phyloP scores from a whole-genome alignment of 2,329 filamentous ascomycete genomes.

The Penicillium psychrosexuale region DNA sequence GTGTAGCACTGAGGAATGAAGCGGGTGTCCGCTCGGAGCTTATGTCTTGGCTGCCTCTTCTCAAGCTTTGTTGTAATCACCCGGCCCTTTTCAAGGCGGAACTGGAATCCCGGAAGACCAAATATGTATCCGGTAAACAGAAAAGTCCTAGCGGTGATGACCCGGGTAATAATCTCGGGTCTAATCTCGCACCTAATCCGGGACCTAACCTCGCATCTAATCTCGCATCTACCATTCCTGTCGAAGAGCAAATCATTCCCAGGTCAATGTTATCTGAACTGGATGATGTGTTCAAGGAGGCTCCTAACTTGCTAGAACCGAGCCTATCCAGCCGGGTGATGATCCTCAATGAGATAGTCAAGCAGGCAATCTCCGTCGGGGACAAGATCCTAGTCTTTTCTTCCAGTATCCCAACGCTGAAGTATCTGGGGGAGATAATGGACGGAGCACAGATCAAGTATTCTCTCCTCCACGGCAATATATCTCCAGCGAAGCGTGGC shows the following conservation, averaged over 20 bases:
- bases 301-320: conserved; percentile 42
- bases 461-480: conserved; percentile 67
- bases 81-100: conserved; percentile 53
- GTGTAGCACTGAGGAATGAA: conserved; percentile 30
- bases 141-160: neutral
- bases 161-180: too few relatives aligned
- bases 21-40: conserved; percentile 44
- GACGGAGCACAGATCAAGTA: conserved; percentile 46
- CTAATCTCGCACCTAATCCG: too few relatives aligned
- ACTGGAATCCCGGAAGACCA: conserved; percentile 30
- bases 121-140: neutral
- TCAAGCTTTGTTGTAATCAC: conserved; percentile 59
- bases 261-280: conserved; percentile 28
- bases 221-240: too few relatives aligned
- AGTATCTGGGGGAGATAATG: conserved; percentile 65
- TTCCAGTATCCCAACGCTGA: conserved; percentile 65
- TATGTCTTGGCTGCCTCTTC: conserved; percentile 54
- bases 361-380: conserved; percentile 56
- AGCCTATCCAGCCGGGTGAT: conserved; percentile 65
- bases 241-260: conserved; percentile 5
- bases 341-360: conserved; percentile 66
- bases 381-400: conserved; percentile 84
- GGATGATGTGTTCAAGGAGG: conserved; percentile 28
- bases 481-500: conserved; percentile 58
- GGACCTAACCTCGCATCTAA: too few relatives aligned